A percentile compares a stretch with the other conserved stretches of the same genome.
These are phyloP conservation scores for Zostera marina DNA, from an alignment of 116 monocot genomes.

Conservation along the genomic window DNA sequence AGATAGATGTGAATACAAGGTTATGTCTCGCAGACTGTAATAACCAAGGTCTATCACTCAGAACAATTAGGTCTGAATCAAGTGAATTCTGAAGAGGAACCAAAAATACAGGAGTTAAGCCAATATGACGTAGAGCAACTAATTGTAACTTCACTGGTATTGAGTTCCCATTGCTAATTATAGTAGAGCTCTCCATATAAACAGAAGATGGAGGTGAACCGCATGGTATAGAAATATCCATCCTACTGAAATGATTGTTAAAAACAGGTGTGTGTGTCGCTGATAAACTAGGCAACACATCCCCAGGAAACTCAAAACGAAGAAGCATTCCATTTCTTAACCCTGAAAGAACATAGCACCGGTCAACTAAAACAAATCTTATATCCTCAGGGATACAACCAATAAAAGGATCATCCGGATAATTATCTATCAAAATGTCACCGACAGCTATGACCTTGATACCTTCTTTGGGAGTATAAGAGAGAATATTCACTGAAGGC, in stretches of 20 bases:
- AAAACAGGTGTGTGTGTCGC: not conserved
- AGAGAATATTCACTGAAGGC: constrained; percentile 73
- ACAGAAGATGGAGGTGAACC: constrained; percentile 5
- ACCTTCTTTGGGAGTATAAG: constrained; percentile 24
- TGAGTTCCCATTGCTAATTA: constrained; percentile 8
- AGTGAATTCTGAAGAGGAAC: constrained; percentile 62
- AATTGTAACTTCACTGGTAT: constrained; percentile 34
- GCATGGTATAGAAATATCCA: constrained; percentile 7
- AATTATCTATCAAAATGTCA: constrained; percentile 55
- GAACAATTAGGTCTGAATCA: constrained; percentile 71
- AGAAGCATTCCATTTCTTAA: constrained; percentile 97
- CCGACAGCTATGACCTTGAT: constrained; percentile 46
- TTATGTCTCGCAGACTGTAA: constrained; percentile 67
- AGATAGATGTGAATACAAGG: constrained; percentile 73
- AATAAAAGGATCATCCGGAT: constrained; percentile 45
- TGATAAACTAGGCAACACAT: constrained; percentile 6
- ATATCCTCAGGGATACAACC: constrained; percentile 87
- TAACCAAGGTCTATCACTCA: constrained; percentile 90
- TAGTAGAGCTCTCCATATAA: not conserved
- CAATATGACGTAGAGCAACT: constrained; percentile 77
- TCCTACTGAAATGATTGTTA: constrained; percentile 4
- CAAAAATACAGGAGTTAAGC: constrained; percentile 70
- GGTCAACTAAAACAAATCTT: constrained; percentile 59
- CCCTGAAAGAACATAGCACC: constrained; percentile 67
- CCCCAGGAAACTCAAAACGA: constrained; percentile 76